Evolutionary conservation across 352 stramenopile species (phyloP).

Genomic region (Phytopythium helicoides): DNA sequence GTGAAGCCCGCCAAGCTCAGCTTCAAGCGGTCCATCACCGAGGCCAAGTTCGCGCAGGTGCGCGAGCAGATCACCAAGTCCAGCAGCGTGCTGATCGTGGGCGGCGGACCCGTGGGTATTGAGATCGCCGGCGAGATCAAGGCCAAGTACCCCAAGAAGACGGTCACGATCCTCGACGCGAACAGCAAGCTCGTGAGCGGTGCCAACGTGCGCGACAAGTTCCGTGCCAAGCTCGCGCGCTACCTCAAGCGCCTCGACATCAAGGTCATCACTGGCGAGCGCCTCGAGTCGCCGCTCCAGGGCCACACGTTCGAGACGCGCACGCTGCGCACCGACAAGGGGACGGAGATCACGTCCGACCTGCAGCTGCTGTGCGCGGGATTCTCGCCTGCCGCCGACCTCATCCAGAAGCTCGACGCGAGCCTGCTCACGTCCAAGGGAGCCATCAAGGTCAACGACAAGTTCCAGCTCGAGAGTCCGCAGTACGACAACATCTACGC

Average conservation of each 20-base stretch:
- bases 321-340: slow-evolving; percentile 43
- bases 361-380: slow-evolving; percentile 50
- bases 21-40: slow-evolving; percentile 26
- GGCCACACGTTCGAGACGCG: slow-evolving; percentile 39
- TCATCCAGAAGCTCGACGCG: slow-evolving; percentile 30
- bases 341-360: slow-evolving; percentile 52
- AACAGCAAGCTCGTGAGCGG: slow-evolving; percentile 29
- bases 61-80: slow-evolving; percentile 38
- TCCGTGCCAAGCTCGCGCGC: slow-evolving; percentile 33
- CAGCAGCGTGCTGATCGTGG: slow-evolving; percentile 51
- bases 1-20: slow-evolving; percentile 48
- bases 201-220: slow-evolving; percentile 42
- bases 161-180: slow-evolving; percentile 50
- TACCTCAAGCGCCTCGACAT: slow-evolving; percentile 37
- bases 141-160: slow-evolving; percentile 48
- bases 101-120: slow-evolving; percentile 52
- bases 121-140: slow-evolving; percentile 67
- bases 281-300: slow-evolving; percentile 26
- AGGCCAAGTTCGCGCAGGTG: slow-evolving; percentile 35
- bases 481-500: slow-evolving; percentile 49
- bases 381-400: slow-evolving; percentile 33
- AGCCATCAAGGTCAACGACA: slow-evolving; percentile 41
- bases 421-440: slow-evolving; percentile 32
- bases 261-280: slow-evolving; percentile 45
- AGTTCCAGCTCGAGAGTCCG: slow-evolving; percentile 39